Percentiles rank a stretch among this genome's conserved stretches.
Conservation (phyloP, 768 basidiomycete species). For the Xerocomellus intermedius region DNA sequence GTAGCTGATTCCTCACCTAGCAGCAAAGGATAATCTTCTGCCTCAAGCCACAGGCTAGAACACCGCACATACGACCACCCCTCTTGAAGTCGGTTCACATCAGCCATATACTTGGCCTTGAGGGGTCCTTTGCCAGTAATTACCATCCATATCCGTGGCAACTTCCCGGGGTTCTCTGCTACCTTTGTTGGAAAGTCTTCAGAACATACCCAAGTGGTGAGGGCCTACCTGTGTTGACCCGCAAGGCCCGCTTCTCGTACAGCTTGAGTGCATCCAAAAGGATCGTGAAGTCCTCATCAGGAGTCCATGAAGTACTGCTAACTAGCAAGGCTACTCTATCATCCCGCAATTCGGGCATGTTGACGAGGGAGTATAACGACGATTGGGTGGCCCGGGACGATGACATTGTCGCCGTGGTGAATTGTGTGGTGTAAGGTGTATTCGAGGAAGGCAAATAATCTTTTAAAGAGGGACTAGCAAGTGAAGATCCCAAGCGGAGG, state of each 20-base stretch:
- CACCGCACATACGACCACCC: constrained; percentile 77
- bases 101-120: constrained; percentile 67
- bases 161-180: constrained; percentile 23
- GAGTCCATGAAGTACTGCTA: constrained; percentile 95
- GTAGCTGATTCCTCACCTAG: constrained; percentile 52
- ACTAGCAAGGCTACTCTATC: constrained; percentile 87
- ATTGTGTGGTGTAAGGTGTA: constrained; percentile 57
- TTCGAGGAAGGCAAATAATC: constrained; percentile 54
- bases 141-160: constrained; percentile 80
- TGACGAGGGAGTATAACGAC: constrained; percentile 14
- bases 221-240: constrained; percentile 21
- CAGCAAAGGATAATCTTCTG: constrained; percentile 84
- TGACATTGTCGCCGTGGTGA: constrained; percentile 46
- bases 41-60: constrained; percentile 83
- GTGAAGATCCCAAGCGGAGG: constrained; percentile 41
- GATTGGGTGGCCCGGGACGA: constrained; percentile 25
- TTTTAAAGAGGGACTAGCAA: constrained; percentile 36
- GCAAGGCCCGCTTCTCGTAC: constrained; percentile 63
- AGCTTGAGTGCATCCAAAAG: constrained; percentile 69
- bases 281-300: constrained; percentile 92
- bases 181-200: background rate
- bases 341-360: constrained; percentile 50
- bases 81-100: constrained; percentile 56
- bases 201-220: background rate
- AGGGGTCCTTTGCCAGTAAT: constrained; percentile 92